Evolutionary conservation across 805 yeast species (phyloP).

Genomic region (Yarrowia osloensis): DNA sequence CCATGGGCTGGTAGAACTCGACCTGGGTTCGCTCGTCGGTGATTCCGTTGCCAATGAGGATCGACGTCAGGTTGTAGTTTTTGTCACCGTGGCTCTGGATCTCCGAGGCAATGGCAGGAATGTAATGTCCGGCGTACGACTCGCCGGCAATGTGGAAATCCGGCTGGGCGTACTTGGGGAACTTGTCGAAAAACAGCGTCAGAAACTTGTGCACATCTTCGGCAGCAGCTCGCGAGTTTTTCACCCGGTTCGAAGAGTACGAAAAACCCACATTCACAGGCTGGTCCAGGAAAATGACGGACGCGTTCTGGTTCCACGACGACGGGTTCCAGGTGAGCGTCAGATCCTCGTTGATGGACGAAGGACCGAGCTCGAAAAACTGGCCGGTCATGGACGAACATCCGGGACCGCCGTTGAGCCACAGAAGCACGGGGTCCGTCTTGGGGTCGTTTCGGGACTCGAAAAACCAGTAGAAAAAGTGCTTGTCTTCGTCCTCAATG

Average conservation of each 20-base stretch:
- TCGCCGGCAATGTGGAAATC: conserved; percentile 90
- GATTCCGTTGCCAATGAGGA: conserved; percentile 89
- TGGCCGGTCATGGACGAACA: conserved; percentile 90
- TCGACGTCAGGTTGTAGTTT: conserved; percentile 68
- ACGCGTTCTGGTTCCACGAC: conserved; percentile 91
- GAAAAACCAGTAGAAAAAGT: conserved; percentile 90
- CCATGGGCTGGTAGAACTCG: conserved; percentile 85
- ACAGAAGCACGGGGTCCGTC: conserved; percentile 81
- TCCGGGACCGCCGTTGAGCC: conserved; percentile 98
- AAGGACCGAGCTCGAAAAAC: conserved; percentile 89
- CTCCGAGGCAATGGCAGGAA: conserved; percentile 74
- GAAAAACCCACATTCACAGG: conserved; percentile 94
- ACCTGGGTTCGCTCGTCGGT: conserved; percentile 83
- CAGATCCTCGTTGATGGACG: conserved; percentile 63
- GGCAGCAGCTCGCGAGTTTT: conserved; percentile 79
- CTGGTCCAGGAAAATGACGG: conserved; percentile 88
- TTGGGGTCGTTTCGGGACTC: conserved; percentile 87
- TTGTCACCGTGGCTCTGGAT: conserved; percentile 49
- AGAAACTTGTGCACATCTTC: conserved; percentile 84
- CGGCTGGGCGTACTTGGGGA: conserved; percentile 63
- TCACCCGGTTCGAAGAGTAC: conserved; percentile 65
- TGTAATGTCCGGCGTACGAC: conserved; percentile 91
- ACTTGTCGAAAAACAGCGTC: conserved; percentile 77
- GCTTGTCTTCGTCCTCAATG: conserved; percentile 74
- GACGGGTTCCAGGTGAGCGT: conserved; percentile 75